Evolutionary conservation across 1,139 yeast species (phyloP).

Genomic region (Ogataea hybrid): DNA sequence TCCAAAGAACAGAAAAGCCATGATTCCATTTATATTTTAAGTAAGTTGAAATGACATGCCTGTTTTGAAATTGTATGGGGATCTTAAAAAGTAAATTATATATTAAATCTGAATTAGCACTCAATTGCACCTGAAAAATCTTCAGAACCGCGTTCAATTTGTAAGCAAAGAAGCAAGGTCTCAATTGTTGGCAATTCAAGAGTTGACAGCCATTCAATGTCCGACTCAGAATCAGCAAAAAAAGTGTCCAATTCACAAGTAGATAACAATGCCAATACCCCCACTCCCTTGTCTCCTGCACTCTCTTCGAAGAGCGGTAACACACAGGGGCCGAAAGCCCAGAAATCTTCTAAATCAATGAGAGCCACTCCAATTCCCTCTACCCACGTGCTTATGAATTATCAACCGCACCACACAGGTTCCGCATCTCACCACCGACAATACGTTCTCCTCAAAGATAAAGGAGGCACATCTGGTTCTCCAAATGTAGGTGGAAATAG

Average conservation of each 20-base stretch:
- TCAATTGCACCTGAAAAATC: background rate
- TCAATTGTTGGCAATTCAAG: background rate
- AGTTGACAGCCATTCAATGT: slow-evolving; percentile 5
- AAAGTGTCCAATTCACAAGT: background rate
- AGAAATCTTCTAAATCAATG: slow-evolving; percentile 19
- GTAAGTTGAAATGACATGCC: background rate
- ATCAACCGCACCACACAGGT: slow-evolving; percentile 21
- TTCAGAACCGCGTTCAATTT: background rate
- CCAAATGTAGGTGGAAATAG: slow-evolving; percentile 2
- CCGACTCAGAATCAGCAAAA: slow-evolving; percentile 11
- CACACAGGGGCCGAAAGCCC: slow-evolving; percentile 12
- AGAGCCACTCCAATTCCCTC: slow-evolving; percentile 28
- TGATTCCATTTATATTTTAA: slow-evolving; percentile 54
- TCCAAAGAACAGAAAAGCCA: slow-evolving; percentile 66
- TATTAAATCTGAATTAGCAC: background rate
- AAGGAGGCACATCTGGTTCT: slow-evolving; percentile 8
- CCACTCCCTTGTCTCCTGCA: slow-evolving; percentile 8
- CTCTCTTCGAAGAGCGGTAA: slow-evolving; percentile 4
- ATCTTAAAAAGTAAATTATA: background rate
- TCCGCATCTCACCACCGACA: slow-evolving; percentile 32
- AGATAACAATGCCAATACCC: slow-evolving; percentile 1
- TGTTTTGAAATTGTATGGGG: slow-evolving; percentile 3
- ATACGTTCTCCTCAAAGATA: slow-evolving; percentile 31
- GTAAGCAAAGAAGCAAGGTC: background rate
- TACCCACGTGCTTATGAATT: slow-evolving; percentile 20